These are phyloP conservation scores for Blastomyces percursus DNA, from an alignment of 2,329 filamentous ascomycete genomes.

Conservation along the genomic window DNA sequence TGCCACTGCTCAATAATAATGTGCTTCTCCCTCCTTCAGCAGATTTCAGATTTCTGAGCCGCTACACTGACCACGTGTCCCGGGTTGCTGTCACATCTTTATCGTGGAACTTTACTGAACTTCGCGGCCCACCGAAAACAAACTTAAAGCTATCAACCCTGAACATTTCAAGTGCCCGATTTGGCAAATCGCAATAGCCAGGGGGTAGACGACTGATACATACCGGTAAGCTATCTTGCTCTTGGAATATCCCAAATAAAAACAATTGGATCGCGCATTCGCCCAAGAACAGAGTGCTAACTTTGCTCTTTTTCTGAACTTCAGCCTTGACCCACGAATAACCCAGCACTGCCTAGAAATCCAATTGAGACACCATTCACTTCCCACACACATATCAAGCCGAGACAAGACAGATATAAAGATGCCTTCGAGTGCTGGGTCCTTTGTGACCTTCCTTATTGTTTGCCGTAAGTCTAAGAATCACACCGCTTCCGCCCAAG, in stretches of 20 bases:
- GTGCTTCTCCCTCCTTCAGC: neutral
- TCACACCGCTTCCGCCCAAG: slow-evolving; percentile 7
- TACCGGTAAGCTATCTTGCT: neutral
- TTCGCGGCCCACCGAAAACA: neutral
- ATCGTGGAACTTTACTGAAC: neutral
- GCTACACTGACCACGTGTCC: neutral
- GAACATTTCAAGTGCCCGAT: neutral
- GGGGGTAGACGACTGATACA: neutral
- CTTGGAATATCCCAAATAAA: neutral
- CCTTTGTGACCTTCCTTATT: slow-evolving; percentile 95
- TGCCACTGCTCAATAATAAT: neutral
- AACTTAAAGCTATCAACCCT: neutral
- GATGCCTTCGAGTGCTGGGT: slow-evolving; percentile 39
- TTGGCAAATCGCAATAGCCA: neutral
- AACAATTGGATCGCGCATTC: neutral
- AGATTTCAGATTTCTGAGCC: neutral
- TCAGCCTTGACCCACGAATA: neutral
- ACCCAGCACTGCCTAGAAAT: neutral
- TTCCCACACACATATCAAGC: no score
- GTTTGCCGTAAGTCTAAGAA: slow-evolving; percentile 63
- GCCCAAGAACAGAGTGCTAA: neutral
- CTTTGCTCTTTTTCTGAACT: neutral
- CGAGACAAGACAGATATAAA: neutral
- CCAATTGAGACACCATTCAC: neutral
- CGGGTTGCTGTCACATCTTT: neutral